Evolutionary conservation across 148 eudicot genomes (phyloP).

Genomic region (Persicaria maculosa): DNA sequence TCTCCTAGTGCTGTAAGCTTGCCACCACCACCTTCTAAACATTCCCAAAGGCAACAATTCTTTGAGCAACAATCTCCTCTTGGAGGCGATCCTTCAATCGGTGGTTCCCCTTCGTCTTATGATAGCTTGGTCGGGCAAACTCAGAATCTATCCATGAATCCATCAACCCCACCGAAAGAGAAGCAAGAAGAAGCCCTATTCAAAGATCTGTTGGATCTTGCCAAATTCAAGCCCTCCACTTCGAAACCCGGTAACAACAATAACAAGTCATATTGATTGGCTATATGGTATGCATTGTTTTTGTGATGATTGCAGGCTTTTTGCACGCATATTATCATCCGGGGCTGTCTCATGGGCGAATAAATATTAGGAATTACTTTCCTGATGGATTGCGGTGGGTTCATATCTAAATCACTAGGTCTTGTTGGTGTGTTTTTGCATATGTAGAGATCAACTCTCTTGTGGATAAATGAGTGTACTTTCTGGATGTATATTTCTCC

Average conservation of each 20-base stretch:
- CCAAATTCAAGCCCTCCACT: conserved; percentile 52
- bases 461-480: conserved; percentile 6
- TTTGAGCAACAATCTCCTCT: conserved; percentile 42
- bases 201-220: conserved; percentile 80
- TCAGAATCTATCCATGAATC: conserved; percentile 49
- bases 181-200: conserved; percentile 67
- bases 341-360: neutral
- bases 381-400: conserved; percentile 4
- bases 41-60: conserved; percentile 72
- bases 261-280: conserved; percentile 1
- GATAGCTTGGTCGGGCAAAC: conserved; percentile 65
- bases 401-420: conserved; percentile 1
- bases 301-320: neutral
- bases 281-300: neutral
- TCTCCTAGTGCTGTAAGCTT: conserved; percentile 33
- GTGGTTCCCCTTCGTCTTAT: conserved; percentile 56
- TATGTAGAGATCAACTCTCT: neutral
- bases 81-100: conserved; percentile 35
- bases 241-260: conserved; percentile 11
- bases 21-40: conserved; percentile 79
- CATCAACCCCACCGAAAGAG: conserved; percentile 43
- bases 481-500: conserved; percentile 8
- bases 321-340: neutral
- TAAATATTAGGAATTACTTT: neutral
- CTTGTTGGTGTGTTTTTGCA: neutral